Base-by-base conservation (phyloP, 331 rosid species). In the Cucumis variabilis region DNA sequence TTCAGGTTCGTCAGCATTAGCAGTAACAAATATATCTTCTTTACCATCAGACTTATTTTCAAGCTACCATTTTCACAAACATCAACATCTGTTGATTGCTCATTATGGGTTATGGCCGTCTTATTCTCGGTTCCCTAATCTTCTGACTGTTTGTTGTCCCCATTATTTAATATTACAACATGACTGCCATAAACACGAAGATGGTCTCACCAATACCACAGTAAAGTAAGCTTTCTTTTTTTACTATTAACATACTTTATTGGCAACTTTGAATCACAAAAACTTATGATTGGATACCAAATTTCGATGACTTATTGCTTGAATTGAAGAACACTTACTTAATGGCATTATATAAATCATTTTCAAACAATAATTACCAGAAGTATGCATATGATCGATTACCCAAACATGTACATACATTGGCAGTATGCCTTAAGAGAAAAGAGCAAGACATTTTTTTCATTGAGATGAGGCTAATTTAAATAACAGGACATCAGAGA, bases 51-150 rank as follows among this genome's bases (percentile, higher is more conserved):
- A 92, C 82, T 89, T 79, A 90, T 81, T 60, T 88, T 90, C 5
- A 27, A 85, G 84, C 71, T 14, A 88, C 89, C 92, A 87, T 88
- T 91, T 74, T 84, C 90, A 37, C 85, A 75, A 20, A 87, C 85
- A 88, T 73, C 86, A 46, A 37, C 81, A 87, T 92, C 95, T 30
- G 74, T 86, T 75, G 89, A 87, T 72, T 75, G 91, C 87, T 85
- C 92, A 88, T 37, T 84, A 83, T 68, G 87, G 85, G 93, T 90
- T 87, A 85, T 88, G 67, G 44, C 92, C 83, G 33, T 89, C 87
- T 92, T 95, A 73, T 90, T 92, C 90, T 88, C 90, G 84, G 74
- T 71, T 33, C 89, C 90, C 89, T 82, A 87, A 79, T 94, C 95
- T 86, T 71, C 94, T 84, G 70, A 27, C 78, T 62, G 87, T 87